Conservation (phyloP, 2,329 filamentous ascomycete genomes). For the Aureobasidium musti region DNA sequence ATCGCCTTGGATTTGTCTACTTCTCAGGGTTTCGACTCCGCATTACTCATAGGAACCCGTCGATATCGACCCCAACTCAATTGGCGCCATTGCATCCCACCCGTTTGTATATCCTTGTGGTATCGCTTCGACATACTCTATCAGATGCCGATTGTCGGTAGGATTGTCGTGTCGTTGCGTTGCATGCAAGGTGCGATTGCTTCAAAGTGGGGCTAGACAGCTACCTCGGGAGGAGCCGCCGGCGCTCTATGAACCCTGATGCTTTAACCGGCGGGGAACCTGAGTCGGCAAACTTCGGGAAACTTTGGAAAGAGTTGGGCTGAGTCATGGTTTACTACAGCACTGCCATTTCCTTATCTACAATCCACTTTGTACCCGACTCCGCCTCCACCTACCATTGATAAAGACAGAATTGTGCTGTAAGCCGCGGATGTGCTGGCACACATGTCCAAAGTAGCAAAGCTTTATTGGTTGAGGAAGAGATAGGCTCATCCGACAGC, state of each 20-base stretch:
- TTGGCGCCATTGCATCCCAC: conserved; percentile 10
- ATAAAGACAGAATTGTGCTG: neutral
- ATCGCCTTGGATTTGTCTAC: conserved; percentile 9
- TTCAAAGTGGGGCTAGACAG: conserved; percentile 8
- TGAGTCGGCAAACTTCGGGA: conserved; percentile 18
- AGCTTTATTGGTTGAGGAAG: neutral
- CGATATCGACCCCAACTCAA: conserved; percentile 20
- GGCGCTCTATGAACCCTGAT: conserved; percentile 6
- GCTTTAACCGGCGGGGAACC: conserved; percentile 15
- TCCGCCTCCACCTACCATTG: neutral
- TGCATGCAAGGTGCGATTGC: conserved; percentile 19
- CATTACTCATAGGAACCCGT: conserved; percentile 21
- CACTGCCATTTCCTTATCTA: conserved; percentile 12
- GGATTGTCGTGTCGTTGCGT: conserved; percentile 18
- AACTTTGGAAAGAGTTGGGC: neutral
- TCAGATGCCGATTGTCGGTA: conserved; percentile 24
- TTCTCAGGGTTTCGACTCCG: conserved; percentile 5
- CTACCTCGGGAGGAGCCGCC: conserved; percentile 1
- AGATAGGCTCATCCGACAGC: conserved; percentile 8
- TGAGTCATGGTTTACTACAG: conserved; percentile 17
- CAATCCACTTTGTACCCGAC: neutral
- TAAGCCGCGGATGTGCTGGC: neutral
- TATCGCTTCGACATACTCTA: conserved; percentile 18
- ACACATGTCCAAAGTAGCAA: neutral
- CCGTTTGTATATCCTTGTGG: neutral